Conservation (phyloP, 2,329 filamentous ascomycete genomes). For the Aspergillus neotritici region DNA sequence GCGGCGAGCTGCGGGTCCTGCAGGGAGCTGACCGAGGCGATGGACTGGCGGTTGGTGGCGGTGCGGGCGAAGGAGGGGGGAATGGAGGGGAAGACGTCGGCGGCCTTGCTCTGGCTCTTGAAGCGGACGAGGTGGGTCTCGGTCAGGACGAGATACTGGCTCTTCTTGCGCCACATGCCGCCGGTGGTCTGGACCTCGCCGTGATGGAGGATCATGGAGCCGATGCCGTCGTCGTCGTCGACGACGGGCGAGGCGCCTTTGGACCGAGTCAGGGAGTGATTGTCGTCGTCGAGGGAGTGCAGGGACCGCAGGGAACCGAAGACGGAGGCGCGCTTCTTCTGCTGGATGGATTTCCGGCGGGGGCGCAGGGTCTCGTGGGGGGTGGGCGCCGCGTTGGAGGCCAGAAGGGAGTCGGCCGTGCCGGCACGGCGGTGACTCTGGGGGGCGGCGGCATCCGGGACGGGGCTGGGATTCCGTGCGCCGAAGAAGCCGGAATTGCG, state of each 20-base stretch:
- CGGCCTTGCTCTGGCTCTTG: slow-evolving; percentile 61
- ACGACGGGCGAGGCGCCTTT: slow-evolving; percentile 44
- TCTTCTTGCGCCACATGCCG: slow-evolving; percentile 66
- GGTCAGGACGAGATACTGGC: slow-evolving; percentile 65
- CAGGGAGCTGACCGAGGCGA: slow-evolving; percentile 55
- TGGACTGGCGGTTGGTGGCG: slow-evolving; percentile 51
- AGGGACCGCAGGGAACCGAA: slow-evolving; percentile 55
- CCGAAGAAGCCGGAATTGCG: slow-evolving; percentile 38
- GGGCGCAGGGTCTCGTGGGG: slow-evolving; percentile 29
- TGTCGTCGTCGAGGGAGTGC: slow-evolving; percentile 49
- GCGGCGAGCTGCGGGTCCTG: slow-evolving; percentile 57
- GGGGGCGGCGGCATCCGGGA: slow-evolving; percentile 10
- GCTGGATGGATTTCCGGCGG: slow-evolving; percentile 37
- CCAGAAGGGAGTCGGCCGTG: slow-evolving; percentile 24
- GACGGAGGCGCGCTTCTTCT: slow-evolving; percentile 49
- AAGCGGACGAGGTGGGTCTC: slow-evolving; percentile 63
- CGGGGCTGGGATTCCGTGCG: slow-evolving; percentile 23
- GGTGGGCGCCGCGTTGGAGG: slow-evolving; percentile 18
- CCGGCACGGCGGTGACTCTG: slow-evolving; percentile 24
- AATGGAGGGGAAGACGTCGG: slow-evolving; percentile 56
- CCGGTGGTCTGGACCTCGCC: slow-evolving; percentile 66
- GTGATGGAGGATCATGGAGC: slow-evolving; percentile 54
- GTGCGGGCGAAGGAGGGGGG: slow-evolving; percentile 36
- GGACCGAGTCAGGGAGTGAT: slow-evolving; percentile 48
- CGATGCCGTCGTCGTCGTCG: slow-evolving; percentile 42